Evolutionary conservation across 441 rosid genomes (phyloP).

Genomic region (Eutrema salsugineum): DNA sequence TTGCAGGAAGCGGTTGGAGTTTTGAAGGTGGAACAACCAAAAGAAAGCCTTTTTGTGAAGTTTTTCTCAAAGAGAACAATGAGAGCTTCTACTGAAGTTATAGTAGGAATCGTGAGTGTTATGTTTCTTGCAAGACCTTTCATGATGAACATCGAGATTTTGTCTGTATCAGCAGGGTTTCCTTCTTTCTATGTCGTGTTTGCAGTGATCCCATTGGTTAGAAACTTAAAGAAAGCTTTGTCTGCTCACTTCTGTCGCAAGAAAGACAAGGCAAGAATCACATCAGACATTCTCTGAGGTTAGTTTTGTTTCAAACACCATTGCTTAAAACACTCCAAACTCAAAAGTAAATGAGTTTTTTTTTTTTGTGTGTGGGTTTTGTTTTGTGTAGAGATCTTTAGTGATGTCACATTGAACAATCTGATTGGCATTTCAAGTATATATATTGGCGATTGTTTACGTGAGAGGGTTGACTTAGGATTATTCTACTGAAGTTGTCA

Average conservation of each 20-base stretch:
- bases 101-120: constrained; percentile 30
- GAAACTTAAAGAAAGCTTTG: constrained; percentile 35
- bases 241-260: constrained; percentile 36
- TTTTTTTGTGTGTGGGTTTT: too few species aligned
- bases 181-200: constrained; percentile 47
- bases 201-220: constrained; percentile 40
- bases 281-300: constrained; percentile 55
- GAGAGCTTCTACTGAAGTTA: constrained; percentile 24
- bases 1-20: background rate
- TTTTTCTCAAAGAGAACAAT: background rate
- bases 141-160: constrained; percentile 32
- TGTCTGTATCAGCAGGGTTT: constrained; percentile 37
- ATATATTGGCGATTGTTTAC: constrained; percentile 47
- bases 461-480: constrained; percentile 44
- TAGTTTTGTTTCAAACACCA: background rate
- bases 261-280: constrained; percentile 35
- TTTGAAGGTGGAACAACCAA: constrained; percentile 1
- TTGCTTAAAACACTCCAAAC: background rate
- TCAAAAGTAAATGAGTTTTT: background rate
- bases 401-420: constrained; percentile 57
- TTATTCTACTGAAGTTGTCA: constrained; percentile 50
- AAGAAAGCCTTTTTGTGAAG: constrained; percentile 1
- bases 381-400: constrained; percentile 42
- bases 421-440: constrained; percentile 40
- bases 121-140: constrained; percentile 39